These are phyloP conservation scores for Sordariomycetes sp. DNA, from an alignment of 2,329 filamentous ascomycete species.

Conservation along the genomic window DNA sequence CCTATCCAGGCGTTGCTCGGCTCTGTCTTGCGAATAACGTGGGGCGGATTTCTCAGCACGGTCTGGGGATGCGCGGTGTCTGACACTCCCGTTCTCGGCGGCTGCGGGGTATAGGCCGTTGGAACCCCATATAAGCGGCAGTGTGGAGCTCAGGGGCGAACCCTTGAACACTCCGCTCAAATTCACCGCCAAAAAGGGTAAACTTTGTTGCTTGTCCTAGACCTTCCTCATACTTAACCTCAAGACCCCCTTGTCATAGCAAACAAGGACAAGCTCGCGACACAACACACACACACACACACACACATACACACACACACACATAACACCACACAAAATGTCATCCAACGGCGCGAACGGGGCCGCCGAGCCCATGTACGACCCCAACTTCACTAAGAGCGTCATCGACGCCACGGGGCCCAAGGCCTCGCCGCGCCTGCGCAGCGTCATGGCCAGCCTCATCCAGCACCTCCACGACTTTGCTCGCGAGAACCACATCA, in stretches of 20 bases:
- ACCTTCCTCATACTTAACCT: background rate
- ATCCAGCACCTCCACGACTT: slow-evolving; percentile 73
- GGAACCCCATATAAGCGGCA: background rate
- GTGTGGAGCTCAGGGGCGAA: background rate
- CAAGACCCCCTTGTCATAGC: too few species aligned
- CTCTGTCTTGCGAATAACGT: background rate
- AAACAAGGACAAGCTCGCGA: background rate
- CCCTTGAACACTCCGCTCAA: background rate
- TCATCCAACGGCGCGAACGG: background rate
- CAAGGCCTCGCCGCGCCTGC: slow-evolving; percentile 53
- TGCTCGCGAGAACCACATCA: slow-evolving; percentile 65
- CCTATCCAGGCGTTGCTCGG: background rate
- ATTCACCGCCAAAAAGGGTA: background rate
- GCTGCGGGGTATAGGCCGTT: background rate
- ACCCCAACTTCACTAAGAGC: slow-evolving; percentile 50
- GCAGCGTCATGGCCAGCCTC: slow-evolving; percentile 52
- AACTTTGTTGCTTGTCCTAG: background rate
- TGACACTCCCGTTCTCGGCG: background rate
- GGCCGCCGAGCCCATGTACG: slow-evolving; percentile 6
- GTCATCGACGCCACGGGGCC: slow-evolving; percentile 66
- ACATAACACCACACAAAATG: background rate
- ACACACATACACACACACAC: background rate
- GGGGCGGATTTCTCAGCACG: background rate
- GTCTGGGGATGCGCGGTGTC: background rate
- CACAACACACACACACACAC: background rate